Conservation (phyloP, 1,284 basidiomycete species). For the Paramarasmius palmivorus region DNA sequence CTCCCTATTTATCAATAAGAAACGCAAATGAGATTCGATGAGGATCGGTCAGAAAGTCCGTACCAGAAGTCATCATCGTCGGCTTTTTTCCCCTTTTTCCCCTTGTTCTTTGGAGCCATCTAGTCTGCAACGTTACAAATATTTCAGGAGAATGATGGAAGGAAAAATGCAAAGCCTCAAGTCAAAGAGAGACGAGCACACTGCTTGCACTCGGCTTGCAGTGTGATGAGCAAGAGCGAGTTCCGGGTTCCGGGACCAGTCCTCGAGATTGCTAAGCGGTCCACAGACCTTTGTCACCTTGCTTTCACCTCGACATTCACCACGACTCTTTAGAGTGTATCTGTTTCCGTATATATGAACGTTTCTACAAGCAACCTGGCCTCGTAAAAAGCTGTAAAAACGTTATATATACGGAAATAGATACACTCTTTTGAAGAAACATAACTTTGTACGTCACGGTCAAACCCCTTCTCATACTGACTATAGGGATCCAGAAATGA, state of each 20-base stretch:
- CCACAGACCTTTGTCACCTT: neutral
- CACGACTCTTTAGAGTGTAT: too few relatives aligned
- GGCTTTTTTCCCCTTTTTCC: slow-evolving; percentile 83
- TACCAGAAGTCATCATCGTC: slow-evolving; percentile 85
- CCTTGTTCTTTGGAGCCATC: slow-evolving; percentile 90
- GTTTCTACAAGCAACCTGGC: too few relatives aligned
- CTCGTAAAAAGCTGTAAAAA: too few relatives aligned
- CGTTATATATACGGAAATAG: neutral
- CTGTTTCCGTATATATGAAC: too few relatives aligned
- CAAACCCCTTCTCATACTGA: too few relatives aligned
- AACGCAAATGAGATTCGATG: neutral
- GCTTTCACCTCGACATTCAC: too few relatives aligned
- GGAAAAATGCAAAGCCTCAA: too few relatives aligned
- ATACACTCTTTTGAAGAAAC: slow-evolving; percentile 78
- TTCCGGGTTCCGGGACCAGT: slow-evolving; percentile 5
- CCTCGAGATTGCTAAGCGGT: neutral
- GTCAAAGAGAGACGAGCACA: neutral
- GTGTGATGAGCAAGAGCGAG: slow-evolving; percentile 3
- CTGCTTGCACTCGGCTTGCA: neutral
- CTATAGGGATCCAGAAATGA: too few relatives aligned
- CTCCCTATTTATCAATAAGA: slow-evolving; percentile 50
- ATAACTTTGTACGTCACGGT: too few relatives aligned
- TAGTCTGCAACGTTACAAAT: slow-evolving; percentile 7
- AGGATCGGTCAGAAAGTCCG: slow-evolving; percentile 22
- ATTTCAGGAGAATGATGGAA: neutral